These are phyloP conservation scores for Malassezia equina DNA, from an alignment of 1,284 basidiomycete genomes.

Conservation along the genomic window DNA sequence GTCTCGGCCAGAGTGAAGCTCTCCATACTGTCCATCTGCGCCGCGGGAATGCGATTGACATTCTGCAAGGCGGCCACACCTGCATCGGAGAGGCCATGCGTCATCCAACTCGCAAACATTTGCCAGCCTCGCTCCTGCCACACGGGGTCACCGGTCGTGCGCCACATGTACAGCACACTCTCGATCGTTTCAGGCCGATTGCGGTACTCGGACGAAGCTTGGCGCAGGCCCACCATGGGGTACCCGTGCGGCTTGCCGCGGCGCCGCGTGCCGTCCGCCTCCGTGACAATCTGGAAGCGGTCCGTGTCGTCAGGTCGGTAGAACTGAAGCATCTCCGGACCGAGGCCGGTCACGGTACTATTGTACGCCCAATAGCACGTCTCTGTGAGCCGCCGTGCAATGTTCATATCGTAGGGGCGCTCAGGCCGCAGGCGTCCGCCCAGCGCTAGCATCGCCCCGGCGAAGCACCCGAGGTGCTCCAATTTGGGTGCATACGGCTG, in stretches of 20 bases:
- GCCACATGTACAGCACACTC: conserved; percentile 54
- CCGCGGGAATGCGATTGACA: conserved; percentile 46
- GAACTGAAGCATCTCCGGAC: conserved; percentile 40
- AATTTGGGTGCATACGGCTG: conserved; percentile 27
- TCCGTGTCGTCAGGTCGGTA: conserved; percentile 29
- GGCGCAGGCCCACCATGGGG: conserved; percentile 40
- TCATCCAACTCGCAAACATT: conserved; percentile 55
- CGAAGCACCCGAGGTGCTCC: conserved; percentile 53
- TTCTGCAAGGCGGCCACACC: conserved; percentile 51
- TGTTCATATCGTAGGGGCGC: conserved; percentile 49
- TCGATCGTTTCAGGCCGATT: conserved; percentile 56
- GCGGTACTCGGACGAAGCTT: conserved; percentile 25
- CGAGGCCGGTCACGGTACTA: conserved; percentile 40
- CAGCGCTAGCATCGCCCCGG: conserved; percentile 54
- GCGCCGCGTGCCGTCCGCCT: conserved; percentile 22
- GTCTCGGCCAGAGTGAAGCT: conserved; percentile 55
- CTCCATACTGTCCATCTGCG: conserved; percentile 50
- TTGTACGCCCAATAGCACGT: conserved; percentile 54
- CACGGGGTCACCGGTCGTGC: conserved; percentile 53
- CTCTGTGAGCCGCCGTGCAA: conserved; percentile 50
- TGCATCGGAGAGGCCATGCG: conserved; percentile 46
- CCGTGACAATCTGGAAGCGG: conserved; percentile 24
- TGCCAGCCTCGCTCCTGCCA: conserved; percentile 56
- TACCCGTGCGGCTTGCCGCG: conserved; percentile 27
- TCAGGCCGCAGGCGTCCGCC: conserved; percentile 51